Evolutionary conservation across 306 rosid species (phyloP).

Genomic region (Alnus glutinosa): DNA sequence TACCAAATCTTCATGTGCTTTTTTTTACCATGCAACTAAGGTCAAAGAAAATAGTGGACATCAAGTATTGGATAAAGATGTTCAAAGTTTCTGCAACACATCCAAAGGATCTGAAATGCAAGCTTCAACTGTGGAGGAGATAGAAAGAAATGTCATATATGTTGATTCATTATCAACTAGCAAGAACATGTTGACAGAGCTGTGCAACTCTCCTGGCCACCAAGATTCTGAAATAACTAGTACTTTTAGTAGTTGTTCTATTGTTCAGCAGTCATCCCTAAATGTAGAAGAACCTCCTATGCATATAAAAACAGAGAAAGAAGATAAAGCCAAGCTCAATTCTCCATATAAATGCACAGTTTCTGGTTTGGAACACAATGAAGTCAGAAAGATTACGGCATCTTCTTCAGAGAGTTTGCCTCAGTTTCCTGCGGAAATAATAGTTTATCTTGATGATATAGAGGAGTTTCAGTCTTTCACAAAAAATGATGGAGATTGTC

Average conservation of each 20-base stretch:
- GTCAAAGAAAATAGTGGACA: slow-evolving; percentile 20
- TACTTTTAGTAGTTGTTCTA: slow-evolving; percentile 31
- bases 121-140: slow-evolving; percentile 36
- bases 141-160: slow-evolving; percentile 19
- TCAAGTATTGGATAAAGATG: background rate
- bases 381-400: slow-evolving; percentile 15
- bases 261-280: slow-evolving; percentile 38
- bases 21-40: slow-evolving; percentile 20
- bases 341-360: background rate
- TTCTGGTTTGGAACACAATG: slow-evolving; percentile 21
- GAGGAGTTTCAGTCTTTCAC: slow-evolving; percentile 46
- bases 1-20: background rate
- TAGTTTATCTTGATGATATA: slow-evolving; percentile 52
- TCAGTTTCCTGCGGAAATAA: slow-evolving; percentile 28
- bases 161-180: slow-evolving; percentile 24
- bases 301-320: slow-evolving; percentile 22
- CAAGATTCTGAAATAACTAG: slow-evolving; percentile 1
- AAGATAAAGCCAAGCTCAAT: slow-evolving; percentile 18
- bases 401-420: slow-evolving; percentile 39
- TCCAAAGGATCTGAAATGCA: slow-evolving; percentile 33
- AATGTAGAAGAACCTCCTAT: slow-evolving; percentile 20
- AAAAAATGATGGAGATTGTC: slow-evolving; percentile 33
- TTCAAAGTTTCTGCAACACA: slow-evolving; percentile 15
- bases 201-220: slow-evolving; percentile 10
- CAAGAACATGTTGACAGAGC: slow-evolving; percentile 1